Evolutionary conservation across 2,329 filamentous ascomycete species (phyloP).

Genomic region (Chaetoscypha palmicola): DNA sequence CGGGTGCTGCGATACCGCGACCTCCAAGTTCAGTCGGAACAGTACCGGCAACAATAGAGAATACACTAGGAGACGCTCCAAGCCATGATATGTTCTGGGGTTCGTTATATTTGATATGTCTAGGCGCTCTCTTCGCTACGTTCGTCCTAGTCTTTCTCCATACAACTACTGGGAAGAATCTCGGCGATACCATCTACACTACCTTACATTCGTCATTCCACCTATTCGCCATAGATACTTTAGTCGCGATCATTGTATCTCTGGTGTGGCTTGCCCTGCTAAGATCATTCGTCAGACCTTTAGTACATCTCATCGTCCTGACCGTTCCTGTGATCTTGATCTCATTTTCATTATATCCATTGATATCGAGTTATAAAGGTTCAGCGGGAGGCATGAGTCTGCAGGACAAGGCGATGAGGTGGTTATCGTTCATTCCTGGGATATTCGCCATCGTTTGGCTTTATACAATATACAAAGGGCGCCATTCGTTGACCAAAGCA

Average conservation of each 20-base stretch:
- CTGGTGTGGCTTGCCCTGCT: slow-evolving; percentile 85
- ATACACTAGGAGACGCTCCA: slow-evolving; percentile 61
- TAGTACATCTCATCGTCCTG: slow-evolving; percentile 74
- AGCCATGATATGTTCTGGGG: slow-evolving; percentile 88
- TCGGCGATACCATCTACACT: slow-evolving; percentile 92
- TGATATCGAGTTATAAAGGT: slow-evolving; percentile 83
- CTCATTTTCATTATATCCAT: slow-evolving; percentile 84
- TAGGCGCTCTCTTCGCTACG: slow-evolving; percentile 79
- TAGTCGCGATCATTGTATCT: slow-evolving; percentile 83
- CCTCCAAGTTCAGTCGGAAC: slow-evolving; percentile 32
- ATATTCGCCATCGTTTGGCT: slow-evolving; percentile 71
- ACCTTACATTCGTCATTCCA: slow-evolving; percentile 81
- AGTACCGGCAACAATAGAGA: slow-evolving; percentile 49
- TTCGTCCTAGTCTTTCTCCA: slow-evolving; percentile 87
- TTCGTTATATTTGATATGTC: slow-evolving; percentile 77
- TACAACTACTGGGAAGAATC: slow-evolving; percentile 64
- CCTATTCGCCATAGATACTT: slow-evolving; percentile 81
- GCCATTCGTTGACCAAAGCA: slow-evolving; percentile 73
- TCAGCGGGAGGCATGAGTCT: slow-evolving; percentile 63
- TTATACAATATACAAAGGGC: slow-evolving; percentile 73
- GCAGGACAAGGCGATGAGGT: slow-evolving; percentile 88
- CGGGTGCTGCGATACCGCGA: slow-evolving; percentile 17
- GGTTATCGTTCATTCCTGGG: slow-evolving; percentile 71
- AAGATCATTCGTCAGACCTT: slow-evolving; percentile 76
- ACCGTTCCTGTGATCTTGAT: slow-evolving; percentile 81